Evolutionary conservation across 2,329 filamentous ascomycete species (phyloP), one percentile per base, ranked within the genome.

Genomic region (Rasamsonia emersonii): DNA sequence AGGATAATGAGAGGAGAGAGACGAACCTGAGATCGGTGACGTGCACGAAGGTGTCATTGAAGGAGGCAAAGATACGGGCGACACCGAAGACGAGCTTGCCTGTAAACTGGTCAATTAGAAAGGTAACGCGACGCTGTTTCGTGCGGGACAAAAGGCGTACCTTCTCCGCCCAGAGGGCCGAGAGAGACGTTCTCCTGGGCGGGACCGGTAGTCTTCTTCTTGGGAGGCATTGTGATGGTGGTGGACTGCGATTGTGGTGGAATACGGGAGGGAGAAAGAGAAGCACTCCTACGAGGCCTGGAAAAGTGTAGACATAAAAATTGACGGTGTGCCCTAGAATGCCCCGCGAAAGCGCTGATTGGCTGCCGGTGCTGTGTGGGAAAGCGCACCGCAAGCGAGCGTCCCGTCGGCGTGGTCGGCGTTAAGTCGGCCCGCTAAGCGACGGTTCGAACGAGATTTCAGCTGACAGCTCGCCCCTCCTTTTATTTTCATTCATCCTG

Each of bases 11-110:
- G 40, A 9, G 18, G 25, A 7, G 14, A 25, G 39, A 32, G 32
- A 64, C 77, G 65, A 70, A 86, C 82, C 74, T 80, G 67, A 98
- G 86, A 93, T 96, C 91, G 75, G 91, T 98, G 65, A 98, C 86
- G 75, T 98, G 91, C 65, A 98, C 91, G 73, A 86, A 86, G 64
- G 82, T 86, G 61, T 86, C 82, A 72, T 86, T 86, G 77, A 86
- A 86, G 49, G 85, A 93, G 59, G 88, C 88, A 70, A 95, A 91
- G 75, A 95, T 95, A 67, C 88, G 85, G 65, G 88, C 88, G 71
- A 94, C 88, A 67, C 88, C 88, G 67, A 95, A 95, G 68, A 94
- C 86, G 68, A 93, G 84, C 74, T 93, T 86, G 72, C 86, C 86
- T 89, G 50, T 46, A 41, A 40, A n/a, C n/a, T 34, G 35, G n/a